These are phyloP conservation scores for Caloboletus inedulis DNA, from an alignment of 1,284 basidiomycete genomes.

Conservation along the genomic window DNA sequence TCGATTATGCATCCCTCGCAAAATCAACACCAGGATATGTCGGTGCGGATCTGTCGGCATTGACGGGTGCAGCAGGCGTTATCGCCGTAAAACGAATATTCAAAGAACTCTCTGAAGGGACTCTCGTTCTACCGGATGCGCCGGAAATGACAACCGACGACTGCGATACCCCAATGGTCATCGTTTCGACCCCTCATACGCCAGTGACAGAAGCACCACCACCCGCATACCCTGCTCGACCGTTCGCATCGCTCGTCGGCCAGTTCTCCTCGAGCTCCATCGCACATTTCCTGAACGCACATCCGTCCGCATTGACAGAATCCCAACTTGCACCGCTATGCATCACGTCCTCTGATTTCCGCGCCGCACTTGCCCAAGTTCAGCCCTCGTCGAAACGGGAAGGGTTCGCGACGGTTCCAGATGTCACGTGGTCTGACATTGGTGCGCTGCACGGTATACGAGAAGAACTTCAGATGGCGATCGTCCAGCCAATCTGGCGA, in stretches of 20 bases:
- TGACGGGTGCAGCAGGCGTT: slow-evolving; percentile 93
- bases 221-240: slow-evolving; percentile 20
- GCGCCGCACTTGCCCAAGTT: slow-evolving; percentile 74
- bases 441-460: slow-evolving; percentile 86
- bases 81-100: slow-evolving; percentile 97
- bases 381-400: slow-evolving; percentile 97
- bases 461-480: slow-evolving; percentile 95
- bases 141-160: slow-evolving; percentile 10
- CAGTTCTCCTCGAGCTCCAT: slow-evolving; percentile 68
- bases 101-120: slow-evolving; percentile 72
- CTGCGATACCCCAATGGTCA: slow-evolving; percentile 47
- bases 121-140: slow-evolving; percentile 51
- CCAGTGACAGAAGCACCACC: slow-evolving; percentile 14
- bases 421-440: slow-evolving; percentile 93
- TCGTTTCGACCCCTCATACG: slow-evolving; percentile 41
- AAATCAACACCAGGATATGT: slow-evolving; percentile 97
- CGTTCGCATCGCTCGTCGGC: slow-evolving; percentile 43
- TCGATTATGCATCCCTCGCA: slow-evolving; percentile 80
- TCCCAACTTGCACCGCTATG: slow-evolving; percentile 77
- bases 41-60: slow-evolving; percentile 88
- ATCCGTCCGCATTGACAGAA: slow-evolving; percentile 76
- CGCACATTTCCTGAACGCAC: slow-evolving; percentile 82
- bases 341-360: slow-evolving; percentile 81
- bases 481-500: slow-evolving; percentile 90
- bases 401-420: slow-evolving; percentile 95